Evolutionary conservation across 2,329 filamentous ascomycete species (phyloP), one percentile per base, ranked within the genome.

Genomic region (Boeremia exigua): DNA sequence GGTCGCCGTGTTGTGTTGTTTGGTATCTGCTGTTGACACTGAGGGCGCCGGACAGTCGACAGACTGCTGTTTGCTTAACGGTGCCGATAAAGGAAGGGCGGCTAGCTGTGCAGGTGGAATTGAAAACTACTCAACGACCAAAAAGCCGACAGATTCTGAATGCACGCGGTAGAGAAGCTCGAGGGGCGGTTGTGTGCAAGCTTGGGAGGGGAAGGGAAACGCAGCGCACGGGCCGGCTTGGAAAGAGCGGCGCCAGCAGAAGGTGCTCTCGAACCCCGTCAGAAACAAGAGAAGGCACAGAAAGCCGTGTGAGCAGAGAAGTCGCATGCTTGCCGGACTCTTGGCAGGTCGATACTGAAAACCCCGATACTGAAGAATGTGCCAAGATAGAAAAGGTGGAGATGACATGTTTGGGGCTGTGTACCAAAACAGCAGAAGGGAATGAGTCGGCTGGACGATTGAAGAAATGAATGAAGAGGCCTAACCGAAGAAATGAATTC

Each of bases 61-160:
- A 50, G 60, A 45, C 45, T 58, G 62, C 58, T 46, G 64, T 52
- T 55, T 54, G 58, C 58, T 60, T 54, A 57, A 64, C 52, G 42
- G 42, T 38, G 60, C 67, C 57, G 61, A 63, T 68, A 72, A 72
- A 63, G 54, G 69, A 73, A 53, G 60, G 69, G 55, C 65, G 60
- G 67, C 64, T 55, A 56, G 62, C 59, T 59, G 61, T 61, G 59
- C 59, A 59, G 57, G 56, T 59, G 59, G 64, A 68, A 68, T 61
- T 60, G 61, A 66, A 56, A 39, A 45, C 58, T 67, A 55, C 48
- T 62, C 51, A 61, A 61, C 50, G 61, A 59, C 67, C 67, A 71
- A 71, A 72, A 71, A 63, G 60, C 65, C 69, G 72, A 69, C 67
- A 70, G 67, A 64, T 64, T 66, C 66, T 65, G 67, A 67, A 66